Evolutionary conservation across 352 stramenopile genomes (phyloP).

Genomic region (Aphanomyces invadans): DNA sequence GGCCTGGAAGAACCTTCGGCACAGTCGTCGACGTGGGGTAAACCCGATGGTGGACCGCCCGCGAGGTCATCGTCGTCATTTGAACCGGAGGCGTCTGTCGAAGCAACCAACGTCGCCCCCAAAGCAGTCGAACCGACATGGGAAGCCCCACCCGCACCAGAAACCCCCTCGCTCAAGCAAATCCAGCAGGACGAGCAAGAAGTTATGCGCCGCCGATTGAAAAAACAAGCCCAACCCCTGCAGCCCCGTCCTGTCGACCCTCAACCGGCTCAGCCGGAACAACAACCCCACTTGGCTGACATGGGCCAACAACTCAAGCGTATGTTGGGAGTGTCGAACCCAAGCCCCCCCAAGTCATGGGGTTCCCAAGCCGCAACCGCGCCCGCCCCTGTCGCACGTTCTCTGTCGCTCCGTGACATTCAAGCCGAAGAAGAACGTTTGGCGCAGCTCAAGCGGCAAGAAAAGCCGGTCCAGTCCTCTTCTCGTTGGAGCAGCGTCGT

Average conservation of each 20-base stretch:
- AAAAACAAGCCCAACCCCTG: slow-evolving; percentile 25
- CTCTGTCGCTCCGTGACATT: slow-evolving; percentile 76
- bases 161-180: slow-evolving; percentile 54
- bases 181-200: slow-evolving; percentile 79
- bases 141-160: slow-evolving; percentile 23
- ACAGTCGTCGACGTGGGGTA: background rate
- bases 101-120: background rate
- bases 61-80: background rate
- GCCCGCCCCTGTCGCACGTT: slow-evolving; percentile 34
- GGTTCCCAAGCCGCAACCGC: slow-evolving; percentile 26
- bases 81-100: no score
- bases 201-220: slow-evolving; percentile 32
- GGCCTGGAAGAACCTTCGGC: background rate
- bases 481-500: slow-evolving; percentile 78
- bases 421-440: slow-evolving; percentile 74
- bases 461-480: slow-evolving; percentile 31
- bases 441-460: slow-evolving; percentile 40
- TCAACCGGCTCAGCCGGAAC: background rate
- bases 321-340: slow-evolving; percentile 61
- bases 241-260: background rate
- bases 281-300: slow-evolving; percentile 42
- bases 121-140: slow-evolving; percentile 16
- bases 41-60: background rate
- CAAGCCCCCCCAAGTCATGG: slow-evolving; percentile 19
- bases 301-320: slow-evolving; percentile 84